Percentiles rank a stretch among this genome's conserved stretches.
Conservation (phyloP, 2,329 filamentous ascomycete genomes). For the Blumeria graminis region DNA sequence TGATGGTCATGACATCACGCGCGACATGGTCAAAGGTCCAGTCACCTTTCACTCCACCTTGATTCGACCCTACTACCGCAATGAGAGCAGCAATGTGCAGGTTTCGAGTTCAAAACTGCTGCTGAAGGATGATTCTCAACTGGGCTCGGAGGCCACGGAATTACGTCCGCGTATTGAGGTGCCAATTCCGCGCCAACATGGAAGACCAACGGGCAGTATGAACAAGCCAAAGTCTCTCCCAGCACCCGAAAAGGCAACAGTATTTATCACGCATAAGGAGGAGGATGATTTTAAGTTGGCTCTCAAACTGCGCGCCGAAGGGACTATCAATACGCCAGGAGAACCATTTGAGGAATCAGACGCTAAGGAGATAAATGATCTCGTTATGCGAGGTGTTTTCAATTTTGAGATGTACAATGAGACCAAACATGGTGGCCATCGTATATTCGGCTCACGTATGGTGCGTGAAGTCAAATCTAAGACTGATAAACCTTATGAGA, state of each 20-base stretch:
- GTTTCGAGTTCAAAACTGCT: neutral
- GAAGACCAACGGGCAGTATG: too few species aligned
- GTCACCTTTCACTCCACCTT: neutral
- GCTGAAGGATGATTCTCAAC: neutral
- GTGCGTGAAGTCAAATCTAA: neutral
- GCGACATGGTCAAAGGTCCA: neutral
- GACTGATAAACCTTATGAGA: neutral
- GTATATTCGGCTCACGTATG: neutral
- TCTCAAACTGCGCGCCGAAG: neutral
- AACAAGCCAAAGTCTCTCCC: too few species aligned
- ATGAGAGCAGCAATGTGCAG: neutral
- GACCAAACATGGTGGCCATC: neutral
- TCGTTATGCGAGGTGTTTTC: neutral
- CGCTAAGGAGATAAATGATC: neutral
- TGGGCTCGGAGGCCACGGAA: neutral
- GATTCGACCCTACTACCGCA: neutral
- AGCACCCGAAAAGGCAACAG: too few species aligned
- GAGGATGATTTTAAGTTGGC: neutral
- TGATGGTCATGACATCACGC: neutral
- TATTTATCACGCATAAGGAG: neutral
- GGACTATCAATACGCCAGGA: neutral
- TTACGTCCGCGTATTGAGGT: neutral
- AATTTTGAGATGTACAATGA: neutral
- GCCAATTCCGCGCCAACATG: too few species aligned
- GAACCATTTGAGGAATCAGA: neutral